These are phyloP conservation scores for Limtongozyma cylindracea DNA, from an alignment of 805 yeast genomes.

Conservation along the genomic window DNA sequence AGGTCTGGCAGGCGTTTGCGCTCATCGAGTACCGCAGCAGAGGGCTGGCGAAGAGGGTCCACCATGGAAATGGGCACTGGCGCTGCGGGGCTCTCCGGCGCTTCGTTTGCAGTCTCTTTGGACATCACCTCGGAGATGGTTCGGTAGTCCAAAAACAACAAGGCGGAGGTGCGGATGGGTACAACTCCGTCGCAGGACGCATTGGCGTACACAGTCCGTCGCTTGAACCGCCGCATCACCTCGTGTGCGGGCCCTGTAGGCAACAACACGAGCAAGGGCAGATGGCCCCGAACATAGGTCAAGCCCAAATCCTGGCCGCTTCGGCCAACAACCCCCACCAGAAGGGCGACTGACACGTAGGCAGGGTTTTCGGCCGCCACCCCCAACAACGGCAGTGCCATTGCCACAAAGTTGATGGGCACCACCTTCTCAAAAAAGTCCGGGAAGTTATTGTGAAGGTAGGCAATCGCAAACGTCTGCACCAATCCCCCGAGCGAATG, in stretches of 20 bases:
- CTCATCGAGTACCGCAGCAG: conserved; percentile 3
- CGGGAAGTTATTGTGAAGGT: conserved; percentile 5
- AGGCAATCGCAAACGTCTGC: conserved; percentile 15
- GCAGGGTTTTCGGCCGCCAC: conserved; percentile 14
- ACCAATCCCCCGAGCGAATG: conserved; percentile 18
- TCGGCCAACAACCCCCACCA: conserved; percentile 16
- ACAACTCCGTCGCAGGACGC: conserved; percentile 20
- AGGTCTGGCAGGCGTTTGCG: conserved; percentile 10
- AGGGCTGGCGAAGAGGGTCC: no score
- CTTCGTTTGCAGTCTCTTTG: conserved; percentile 1
- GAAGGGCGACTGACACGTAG: conserved; percentile 13
- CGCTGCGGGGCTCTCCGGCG: no score
- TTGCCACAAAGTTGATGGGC: conserved; percentile 10
- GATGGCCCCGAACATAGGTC: conserved; percentile 8
- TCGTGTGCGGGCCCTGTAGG: conserved; percentile 14
- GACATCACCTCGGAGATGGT: conserved; percentile 14
- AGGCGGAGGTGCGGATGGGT: conserved; percentile 16
- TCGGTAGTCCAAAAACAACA: conserved; percentile 15
- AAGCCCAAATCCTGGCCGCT: conserved; percentile 18
- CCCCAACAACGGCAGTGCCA: conserved; percentile 18
- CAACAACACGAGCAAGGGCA: conserved; percentile 8
- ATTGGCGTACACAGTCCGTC: conserved; percentile 15
- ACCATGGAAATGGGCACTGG: no score
- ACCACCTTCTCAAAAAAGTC: conserved; percentile 6
- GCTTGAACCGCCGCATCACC: conserved; percentile 7